Base-by-base conservation (phyloP, 148 eudicot genomes). In the Silene latifolia region DNA sequence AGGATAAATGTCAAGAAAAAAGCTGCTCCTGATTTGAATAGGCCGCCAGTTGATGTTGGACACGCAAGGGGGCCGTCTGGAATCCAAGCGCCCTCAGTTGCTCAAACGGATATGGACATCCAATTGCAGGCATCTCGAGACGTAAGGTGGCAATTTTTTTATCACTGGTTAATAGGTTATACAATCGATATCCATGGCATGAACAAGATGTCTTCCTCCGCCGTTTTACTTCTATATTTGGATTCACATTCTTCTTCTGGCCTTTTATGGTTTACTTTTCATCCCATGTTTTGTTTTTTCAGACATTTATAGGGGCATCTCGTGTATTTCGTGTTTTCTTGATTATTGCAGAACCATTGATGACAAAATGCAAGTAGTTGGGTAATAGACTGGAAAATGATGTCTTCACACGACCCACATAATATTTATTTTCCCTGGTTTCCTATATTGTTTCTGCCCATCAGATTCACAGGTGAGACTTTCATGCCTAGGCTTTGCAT, bases 91-190 rank as follows among this genome's bases (percentile, higher is more conserved):
- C 85, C 88, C 15, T 77, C 87, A 12, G 85, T 76, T 72, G 78
- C 59, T 67, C 90, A 85, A 73, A 75, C 86, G 74, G 91, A 88
- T 59, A 53, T 77, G 74, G 93, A 90, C 78, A 93, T 79, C 71
- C 98, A 93, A 81, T 74, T 93, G 87, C 92, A 93, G 86, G 98
- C 98, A 80, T 93, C 98, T 83, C 96, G 96, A 80, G 93, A 93
- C 77, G 98, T 90, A 93, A 93, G 98, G 91, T 86, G 83, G 77
- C 94, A 80, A 87, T 82, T 83, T 75, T 86, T 80, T 82, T 53
- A 72, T 82, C 80, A 76, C 76, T 77, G 83, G 85, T 79, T 74
- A 46, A 77, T 73, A 76, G 82, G 86, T 81, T 72, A 54, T 57
- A 59, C 76, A 48, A 23, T 73, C 57, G 56, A 63, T 77, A 44